Evolutionary conservation across 2,329 filamentous ascomycete species (phyloP).

Genomic region (Teratosphaeria zuluensis): DNA sequence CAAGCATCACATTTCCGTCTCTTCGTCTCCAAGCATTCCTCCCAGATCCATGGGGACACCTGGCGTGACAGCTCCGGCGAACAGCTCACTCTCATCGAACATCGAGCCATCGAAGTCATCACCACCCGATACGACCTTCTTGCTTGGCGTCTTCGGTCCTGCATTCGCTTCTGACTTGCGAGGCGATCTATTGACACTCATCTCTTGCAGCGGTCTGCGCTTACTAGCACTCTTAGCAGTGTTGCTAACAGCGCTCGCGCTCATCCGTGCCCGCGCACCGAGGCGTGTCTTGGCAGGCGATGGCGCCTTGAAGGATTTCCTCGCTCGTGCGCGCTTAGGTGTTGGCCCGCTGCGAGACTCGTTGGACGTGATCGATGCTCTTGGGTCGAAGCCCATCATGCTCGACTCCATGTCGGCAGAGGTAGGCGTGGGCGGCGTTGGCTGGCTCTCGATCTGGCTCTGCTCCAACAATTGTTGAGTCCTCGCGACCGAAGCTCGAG

Average conservation of each 20-base stretch:
- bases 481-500: conserved; percentile 3
- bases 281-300: conserved; percentile 19
- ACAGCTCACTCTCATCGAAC: conserved; percentile 31
- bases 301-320: conserved; percentile 16
- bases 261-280: conserved; percentile 6
- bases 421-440: conserved; percentile 8
- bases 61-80: conserved; percentile 26
- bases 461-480: background rate
- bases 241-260: conserved; percentile 7
- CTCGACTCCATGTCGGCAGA: conserved; percentile 9
- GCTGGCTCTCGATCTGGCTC: conserved; percentile 3
- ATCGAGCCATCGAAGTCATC: conserved; percentile 21
- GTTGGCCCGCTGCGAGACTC: conserved; percentile 24
- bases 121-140: conserved; percentile 4
- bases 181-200: conserved; percentile 19
- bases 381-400: conserved; percentile 3
- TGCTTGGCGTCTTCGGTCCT: conserved; percentile 14
- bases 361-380: conserved; percentile 18
- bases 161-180: conserved; percentile 4
- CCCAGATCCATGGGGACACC: background rate
- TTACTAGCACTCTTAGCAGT: conserved; percentile 8
- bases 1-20: conserved; percentile 3
- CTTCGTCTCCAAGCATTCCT: conserved; percentile 7
- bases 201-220: conserved; percentile 17
- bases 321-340: conserved; percentile 33